Percentiles rank a stretch among this genome's conserved stretches.
phyloP scores from a whole-genome alignment of 495 filamentous ascomycete species.

The Aspergillus sparsus region DNA sequence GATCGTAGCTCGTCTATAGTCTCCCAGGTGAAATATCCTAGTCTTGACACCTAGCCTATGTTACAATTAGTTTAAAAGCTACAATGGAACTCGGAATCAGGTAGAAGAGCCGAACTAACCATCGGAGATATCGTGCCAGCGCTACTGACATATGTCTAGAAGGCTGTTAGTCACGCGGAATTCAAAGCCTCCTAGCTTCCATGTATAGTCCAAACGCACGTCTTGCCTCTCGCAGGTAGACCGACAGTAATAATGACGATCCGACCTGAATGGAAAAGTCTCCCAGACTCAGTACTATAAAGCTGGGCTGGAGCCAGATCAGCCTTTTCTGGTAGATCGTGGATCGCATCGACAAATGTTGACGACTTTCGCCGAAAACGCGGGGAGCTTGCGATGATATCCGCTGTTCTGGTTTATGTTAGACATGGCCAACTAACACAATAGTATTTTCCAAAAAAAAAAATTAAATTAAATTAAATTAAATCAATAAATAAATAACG shows the following conservation, averaged over 20 bases:
- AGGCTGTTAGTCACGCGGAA: conserved; percentile 17
- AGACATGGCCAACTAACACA: background rate
- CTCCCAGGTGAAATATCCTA: conserved; percentile 93
- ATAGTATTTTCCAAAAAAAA: background rate
- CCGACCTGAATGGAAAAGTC: conserved; percentile 93
- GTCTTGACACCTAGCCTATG: conserved; percentile 95
- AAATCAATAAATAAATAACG: background rate
- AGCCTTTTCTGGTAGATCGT: conserved; percentile 82
- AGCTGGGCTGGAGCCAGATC: conserved; percentile 94
- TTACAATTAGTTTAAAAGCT: conserved; percentile 24
- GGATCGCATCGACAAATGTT: conserved; percentile 96
- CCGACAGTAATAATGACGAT: conserved; percentile 98
- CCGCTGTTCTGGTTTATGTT: conserved; percentile 62
- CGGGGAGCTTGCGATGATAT: conserved; percentile 83
- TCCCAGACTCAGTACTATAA: conserved; percentile 95
- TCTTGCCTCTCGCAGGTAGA: conserved; percentile 94
- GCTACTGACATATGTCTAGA: conserved; percentile 90
- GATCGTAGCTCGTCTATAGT: conserved; percentile 91
- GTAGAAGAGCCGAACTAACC: conserved; percentile 53
- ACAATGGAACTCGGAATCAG: background rate
- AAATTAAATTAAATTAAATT: background rate
- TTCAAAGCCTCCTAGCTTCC: conserved; percentile 2
- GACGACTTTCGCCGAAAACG: conserved; percentile 84
- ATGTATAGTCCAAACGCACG: conserved; percentile 53
- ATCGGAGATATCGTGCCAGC: conserved; percentile 89